Evolutionary conservation across 306 rosid genomes (phyloP), one percentile per base, ranked within the genome.

Genomic region (Cucurbita argyrosperma): DNA sequence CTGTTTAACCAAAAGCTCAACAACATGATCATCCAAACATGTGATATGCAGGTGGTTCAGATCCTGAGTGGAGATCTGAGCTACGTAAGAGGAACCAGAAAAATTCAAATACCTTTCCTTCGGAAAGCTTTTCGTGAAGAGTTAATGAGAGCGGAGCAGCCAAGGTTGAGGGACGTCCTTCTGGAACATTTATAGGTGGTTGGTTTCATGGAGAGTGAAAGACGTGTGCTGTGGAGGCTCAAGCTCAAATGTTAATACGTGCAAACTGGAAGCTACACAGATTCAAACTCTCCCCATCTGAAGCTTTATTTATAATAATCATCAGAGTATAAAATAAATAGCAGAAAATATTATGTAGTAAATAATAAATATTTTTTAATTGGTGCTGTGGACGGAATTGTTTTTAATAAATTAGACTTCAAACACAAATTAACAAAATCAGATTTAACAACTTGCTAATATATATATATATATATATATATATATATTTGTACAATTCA

Each of bases 31-130:
- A 23, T 67, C 55, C 72, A 47, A 69, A 69, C 57, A 69, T 69
- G 58, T 56, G 77, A 56, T 39, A 13, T 82, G 82, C 92, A 94
- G 99, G 96, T 95, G 75, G 78, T 84, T 5, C 88, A 82, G 76
- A 85, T 95, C 77, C 75, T 95, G 79, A 83, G 71, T 53, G 99
- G 96, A 10, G 88, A 95, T 81, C 86, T 95, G 50, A 82, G 88
- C 81, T 80, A 82, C 86, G 80, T 91, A 42, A 95, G 85, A 89
- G 57, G 80, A 80, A 76, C 86, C 84, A 89, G 86, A 87, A 91
- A 88, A 76, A 77, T 74, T 65, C 77, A 84, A 73, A 10, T 86
- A 47, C 82, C 90, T 15, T 84, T 88, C 57, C 86, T 85, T 59
- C 79, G 86, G n/a, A 91, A 77, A 79, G 89, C 85, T 18, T 84